Evolutionary conservation across 495 filamentous ascomycete species (phyloP), one percentile per base, ranked within the genome.

Genomic region (Lophium mytilinum): DNA sequence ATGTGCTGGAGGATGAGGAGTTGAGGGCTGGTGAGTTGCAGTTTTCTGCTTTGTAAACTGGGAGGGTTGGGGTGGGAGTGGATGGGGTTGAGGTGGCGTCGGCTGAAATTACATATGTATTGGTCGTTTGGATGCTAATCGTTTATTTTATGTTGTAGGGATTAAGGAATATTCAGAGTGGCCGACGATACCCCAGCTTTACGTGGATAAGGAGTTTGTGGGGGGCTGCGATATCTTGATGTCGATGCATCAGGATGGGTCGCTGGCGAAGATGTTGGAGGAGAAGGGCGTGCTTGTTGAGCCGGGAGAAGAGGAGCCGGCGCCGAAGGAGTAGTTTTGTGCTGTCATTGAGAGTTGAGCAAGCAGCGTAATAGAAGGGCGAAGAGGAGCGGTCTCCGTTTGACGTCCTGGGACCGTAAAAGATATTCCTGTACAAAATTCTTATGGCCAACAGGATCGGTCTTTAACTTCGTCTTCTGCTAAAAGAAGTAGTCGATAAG

Each of bases 141-240:
- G n/a, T n/a, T n/a, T n/a, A n/a, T n/a, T n/a, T n/a, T n/a, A 52
- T 35, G 43, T 8, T 45, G 54, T 55, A 96, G 91, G 94, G 41
- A 92, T 98, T 72, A 98, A 98, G 70, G 91, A 98, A 69, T 98
- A 89, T 77, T 95, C 90, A 4, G 92, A 96, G 67, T 98, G 93
- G 93, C 93, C 93, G 9, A 98, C 93, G 19, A 97, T 98, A 69
- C 93, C 93, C 1, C 93, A 97, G 70, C 78, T 98, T 34, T 98
- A 97, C 72, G 76, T 98, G 49, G 80, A 93, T 50, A 92, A 92
- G 72, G 90, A 97, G 69, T 98, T 98, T 67, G 79, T 98, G 56
- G 94, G 93, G 53, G 93, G 93, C 1, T 97, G 93, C 69, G 94
- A 98, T 74, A 98, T 98, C 55, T 69, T 98, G 65, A 85, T 97